Evolutionary conservation across 352 stramenopile species (phyloP).

Genomic region (Phytophthora ramorum): DNA sequence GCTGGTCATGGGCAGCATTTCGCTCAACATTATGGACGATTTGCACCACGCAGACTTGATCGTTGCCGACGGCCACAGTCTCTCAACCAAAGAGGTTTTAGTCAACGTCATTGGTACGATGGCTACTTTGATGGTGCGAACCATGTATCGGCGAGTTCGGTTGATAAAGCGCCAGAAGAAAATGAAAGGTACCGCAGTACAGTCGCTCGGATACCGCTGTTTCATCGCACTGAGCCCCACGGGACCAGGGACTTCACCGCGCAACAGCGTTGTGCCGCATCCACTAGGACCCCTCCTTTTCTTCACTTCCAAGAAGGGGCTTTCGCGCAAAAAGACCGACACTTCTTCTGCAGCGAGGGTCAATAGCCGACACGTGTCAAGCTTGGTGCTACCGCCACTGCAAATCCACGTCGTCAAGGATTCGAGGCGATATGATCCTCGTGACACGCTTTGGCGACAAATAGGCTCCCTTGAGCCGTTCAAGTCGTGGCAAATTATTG

Average conservation of each 20-base stretch:
- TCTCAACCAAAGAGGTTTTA: slow-evolving; percentile 36
- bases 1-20: slow-evolving; percentile 34
- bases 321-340: slow-evolving; percentile 5
- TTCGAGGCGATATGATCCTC: slow-evolving; percentile 17
- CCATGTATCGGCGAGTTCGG: slow-evolving; percentile 27
- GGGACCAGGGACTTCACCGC: slow-evolving; percentile 8
- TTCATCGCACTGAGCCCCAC: slow-evolving; percentile 25
- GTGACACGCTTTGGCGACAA: slow-evolving; percentile 18
- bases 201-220: slow-evolving; percentile 32
- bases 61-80: slow-evolving; percentile 19
- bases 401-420: slow-evolving; percentile 33
- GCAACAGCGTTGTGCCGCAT: slow-evolving; percentile 27
- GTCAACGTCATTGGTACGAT: slow-evolving; percentile 35
- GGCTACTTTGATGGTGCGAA: slow-evolving; percentile 33
- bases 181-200: slow-evolving; percentile 21
- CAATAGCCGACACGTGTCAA: slow-evolving; percentile 14
- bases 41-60: slow-evolving; percentile 31
- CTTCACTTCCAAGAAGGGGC: slow-evolving; percentile 15
- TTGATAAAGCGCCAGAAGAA: slow-evolving; percentile 31
- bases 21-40: slow-evolving; percentile 29
- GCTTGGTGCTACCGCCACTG: slow-evolving; percentile 16
- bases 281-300: slow-evolving; percentile 25
- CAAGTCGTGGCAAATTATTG: slow-evolving; percentile 15
- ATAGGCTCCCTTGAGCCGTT: slow-evolving; percentile 17
- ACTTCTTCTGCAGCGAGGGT: too few species aligned